phyloP scores from a whole-genome alignment of 306 rosid species.

The Hippophae rhamnoides region DNA sequence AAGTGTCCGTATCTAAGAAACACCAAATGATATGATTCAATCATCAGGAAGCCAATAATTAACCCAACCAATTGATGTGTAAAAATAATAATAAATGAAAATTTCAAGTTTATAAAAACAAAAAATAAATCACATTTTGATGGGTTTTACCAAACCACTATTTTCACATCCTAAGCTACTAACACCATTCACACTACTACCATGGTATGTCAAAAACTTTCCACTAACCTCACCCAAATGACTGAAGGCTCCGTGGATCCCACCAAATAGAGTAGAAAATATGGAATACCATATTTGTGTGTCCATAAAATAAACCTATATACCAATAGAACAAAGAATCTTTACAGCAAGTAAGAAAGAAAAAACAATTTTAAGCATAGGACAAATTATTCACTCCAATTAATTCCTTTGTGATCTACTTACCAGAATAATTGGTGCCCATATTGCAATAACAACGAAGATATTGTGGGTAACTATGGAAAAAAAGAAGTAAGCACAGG shows the following conservation, averaged over 20 bases:
- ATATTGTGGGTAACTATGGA: slow-evolving; percentile 53
- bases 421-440: slow-evolving; percentile 96
- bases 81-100: slow-evolving; percentile 5
- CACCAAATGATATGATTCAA: slow-evolving; percentile 18
- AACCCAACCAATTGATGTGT: slow-evolving; percentile 6
- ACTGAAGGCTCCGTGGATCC: slow-evolving; percentile 91
- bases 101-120: background rate
- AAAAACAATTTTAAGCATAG: slow-evolving; percentile 15
- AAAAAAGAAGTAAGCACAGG: slow-evolving; percentile 19
- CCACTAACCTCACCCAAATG: slow-evolving; percentile 97
- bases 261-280: slow-evolving; percentile 84
- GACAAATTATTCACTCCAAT: slow-evolving; percentile 4
- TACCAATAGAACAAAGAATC: slow-evolving; percentile 20
- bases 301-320: slow-evolving; percentile 94
- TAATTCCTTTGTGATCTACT: slow-evolving; percentile 23
- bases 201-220: slow-evolving; percentile 1
- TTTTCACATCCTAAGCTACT: background rate
- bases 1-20: slow-evolving; percentile 88
- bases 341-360: slow-evolving; percentile 8
- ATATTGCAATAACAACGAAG: slow-evolving; percentile 59
- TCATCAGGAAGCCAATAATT: slow-evolving; percentile 18
- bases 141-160: background rate
- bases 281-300: slow-evolving; percentile 98
- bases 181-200: background rate
- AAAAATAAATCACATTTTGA: background rate